A percentile compares a stretch with the other conserved stretches of the same genome.
These are phyloP conservation scores for Monosporascus sp. DNA, from an alignment of 2,329 filamentous ascomycete genomes.

Conservation along the genomic window DNA sequence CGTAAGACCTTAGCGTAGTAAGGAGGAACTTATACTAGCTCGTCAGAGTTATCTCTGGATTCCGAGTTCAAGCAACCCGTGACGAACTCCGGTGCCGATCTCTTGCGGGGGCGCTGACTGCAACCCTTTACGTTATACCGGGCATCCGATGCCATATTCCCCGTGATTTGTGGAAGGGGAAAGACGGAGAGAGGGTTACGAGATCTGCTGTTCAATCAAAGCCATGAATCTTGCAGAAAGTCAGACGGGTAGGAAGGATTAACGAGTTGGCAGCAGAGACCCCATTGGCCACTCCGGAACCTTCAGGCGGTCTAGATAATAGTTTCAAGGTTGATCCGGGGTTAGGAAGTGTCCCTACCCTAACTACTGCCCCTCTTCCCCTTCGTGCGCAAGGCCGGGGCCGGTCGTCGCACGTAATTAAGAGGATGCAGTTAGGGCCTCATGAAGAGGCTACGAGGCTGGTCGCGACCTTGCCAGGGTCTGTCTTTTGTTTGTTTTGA, in stretches of 20 bases:
- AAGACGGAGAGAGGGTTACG: slow-evolving; percentile 12
- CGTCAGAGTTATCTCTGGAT: slow-evolving; percentile 6
- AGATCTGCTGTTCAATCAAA: slow-evolving; percentile 23
- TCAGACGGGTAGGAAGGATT: slow-evolving; percentile 10
- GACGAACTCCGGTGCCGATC: slow-evolving; percentile 18
- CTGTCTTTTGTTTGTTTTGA: not conserved
- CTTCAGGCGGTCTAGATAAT: slow-evolving; percentile 24
- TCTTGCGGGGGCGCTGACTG: not conserved
- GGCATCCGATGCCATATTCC: not conserved
- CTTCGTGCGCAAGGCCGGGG: not conserved
- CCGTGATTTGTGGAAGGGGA: slow-evolving; percentile 7
- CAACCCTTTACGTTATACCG: not conserved
- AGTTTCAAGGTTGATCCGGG: not conserved
- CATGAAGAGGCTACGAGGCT: not conserved
- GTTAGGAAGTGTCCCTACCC: not conserved
- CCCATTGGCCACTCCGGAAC: slow-evolving; percentile 18
- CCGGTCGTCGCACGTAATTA: not conserved
- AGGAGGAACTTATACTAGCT: no score
- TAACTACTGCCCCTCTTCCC: not conserved
- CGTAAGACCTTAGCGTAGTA: not conserved
- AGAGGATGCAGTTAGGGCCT: not conserved
- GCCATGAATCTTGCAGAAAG: slow-evolving; percentile 11
- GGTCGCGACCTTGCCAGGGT: not conserved
- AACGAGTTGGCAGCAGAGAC: slow-evolving; percentile 12
- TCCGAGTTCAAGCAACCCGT: slow-evolving; percentile 11